Evolutionary conservation across 2,329 filamentous ascomycete species (phyloP).

Genomic region (Clarireedia sp.): DNA sequence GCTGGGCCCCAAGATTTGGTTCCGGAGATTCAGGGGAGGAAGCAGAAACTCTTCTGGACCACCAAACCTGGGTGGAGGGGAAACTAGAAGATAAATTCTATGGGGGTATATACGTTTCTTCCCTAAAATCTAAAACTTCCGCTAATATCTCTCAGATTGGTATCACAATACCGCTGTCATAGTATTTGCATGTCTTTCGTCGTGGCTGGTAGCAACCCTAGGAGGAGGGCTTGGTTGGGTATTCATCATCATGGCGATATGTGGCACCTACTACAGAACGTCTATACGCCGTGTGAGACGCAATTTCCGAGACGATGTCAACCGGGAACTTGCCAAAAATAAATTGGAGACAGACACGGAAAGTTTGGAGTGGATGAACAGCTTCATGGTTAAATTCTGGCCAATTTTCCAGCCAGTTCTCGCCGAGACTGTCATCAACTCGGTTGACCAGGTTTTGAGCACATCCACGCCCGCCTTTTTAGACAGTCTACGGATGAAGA

Average conservation of each 20-base stretch:
- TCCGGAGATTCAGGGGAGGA: slow-evolving; percentile 47
- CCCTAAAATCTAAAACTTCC: slow-evolving; percentile 1
- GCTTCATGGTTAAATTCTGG: slow-evolving; percentile 98
- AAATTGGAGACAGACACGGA: slow-evolving; percentile 85
- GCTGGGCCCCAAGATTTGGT: slow-evolving; percentile 85
- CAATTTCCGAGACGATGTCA: slow-evolving; percentile 92
- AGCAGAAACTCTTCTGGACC: slow-evolving; percentile 68
- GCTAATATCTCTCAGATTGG: slow-evolving; percentile 60
- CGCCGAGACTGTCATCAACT: slow-evolving; percentile 83
- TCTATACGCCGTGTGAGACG: slow-evolving; percentile 87
- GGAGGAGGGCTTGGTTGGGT: slow-evolving; percentile 92
- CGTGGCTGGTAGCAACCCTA: slow-evolving; percentile 82
- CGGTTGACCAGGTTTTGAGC: slow-evolving; percentile 92
- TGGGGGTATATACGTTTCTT: slow-evolving; percentile 51
- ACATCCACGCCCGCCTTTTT: slow-evolving; percentile 86
- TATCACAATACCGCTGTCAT: slow-evolving; percentile 97
- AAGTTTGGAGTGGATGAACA: slow-evolving; percentile 98
- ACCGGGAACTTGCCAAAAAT: slow-evolving; percentile 79
- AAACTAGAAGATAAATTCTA: slow-evolving; percentile 84
- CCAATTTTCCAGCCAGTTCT: slow-evolving; percentile 95
- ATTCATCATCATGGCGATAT: slow-evolving; percentile 84
- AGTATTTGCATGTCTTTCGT: slow-evolving; percentile 80
- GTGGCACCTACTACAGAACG: slow-evolving; percentile 93
- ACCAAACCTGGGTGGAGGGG: slow-evolving; percentile 78
- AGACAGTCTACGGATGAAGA: slow-evolving; percentile 88